phyloP scores from a whole-genome alignment of 73 alveolate genomes.

The Paramecium octaurelia region DNA sequence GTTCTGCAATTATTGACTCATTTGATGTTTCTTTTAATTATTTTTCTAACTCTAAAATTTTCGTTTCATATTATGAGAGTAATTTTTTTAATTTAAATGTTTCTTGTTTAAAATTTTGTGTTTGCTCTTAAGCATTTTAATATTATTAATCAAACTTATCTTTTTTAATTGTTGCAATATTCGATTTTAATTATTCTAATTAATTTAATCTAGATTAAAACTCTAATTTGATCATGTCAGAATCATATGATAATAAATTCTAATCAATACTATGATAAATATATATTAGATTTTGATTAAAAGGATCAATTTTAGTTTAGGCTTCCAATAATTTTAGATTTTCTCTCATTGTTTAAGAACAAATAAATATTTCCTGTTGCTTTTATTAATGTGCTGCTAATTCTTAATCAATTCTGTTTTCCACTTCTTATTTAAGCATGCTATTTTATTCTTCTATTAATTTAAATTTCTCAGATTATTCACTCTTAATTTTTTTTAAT shows the following conservation, averaged over 20 bases:
- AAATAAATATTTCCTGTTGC: neutral
- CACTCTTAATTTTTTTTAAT: neutral
- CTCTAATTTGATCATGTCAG: neutral
- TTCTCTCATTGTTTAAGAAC: neutral
- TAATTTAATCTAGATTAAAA: neutral
- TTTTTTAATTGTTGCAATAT: too few relatives aligned
- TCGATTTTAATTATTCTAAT: neutral
- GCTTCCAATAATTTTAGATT: neutral
- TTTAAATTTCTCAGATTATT: neutral
- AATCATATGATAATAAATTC: neutral
- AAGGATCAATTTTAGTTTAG: neutral
- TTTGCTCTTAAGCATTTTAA: neutral
- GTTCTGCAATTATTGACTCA: neutral
- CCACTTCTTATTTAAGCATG: neutral
- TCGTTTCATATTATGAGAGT: neutral
- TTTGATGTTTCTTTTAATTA: neutral
- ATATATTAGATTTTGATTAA: neutral
- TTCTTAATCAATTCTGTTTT: neutral
- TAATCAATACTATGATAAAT: neutral
- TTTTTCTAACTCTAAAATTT: neutral
- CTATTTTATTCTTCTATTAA: neutral
- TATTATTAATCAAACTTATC: neutral
- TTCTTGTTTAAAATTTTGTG: neutral
- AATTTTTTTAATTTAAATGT: too few relatives aligned
- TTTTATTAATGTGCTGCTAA: neutral